phyloP scores from a whole-genome alignment of 768 basidiomycete species.

The Serendipita vermifera region DNA sequence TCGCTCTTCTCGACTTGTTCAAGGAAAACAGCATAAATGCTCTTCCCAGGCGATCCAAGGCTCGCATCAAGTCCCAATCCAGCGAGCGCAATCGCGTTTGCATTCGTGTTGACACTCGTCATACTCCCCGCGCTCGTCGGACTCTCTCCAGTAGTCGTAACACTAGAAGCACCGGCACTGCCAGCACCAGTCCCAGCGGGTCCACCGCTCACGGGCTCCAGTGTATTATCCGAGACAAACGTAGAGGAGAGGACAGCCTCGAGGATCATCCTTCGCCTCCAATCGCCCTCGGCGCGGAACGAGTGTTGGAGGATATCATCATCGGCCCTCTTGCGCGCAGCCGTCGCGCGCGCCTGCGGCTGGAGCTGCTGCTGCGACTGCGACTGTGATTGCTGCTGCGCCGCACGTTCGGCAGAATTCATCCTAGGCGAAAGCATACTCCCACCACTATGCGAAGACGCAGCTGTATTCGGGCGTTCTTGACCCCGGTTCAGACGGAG shows the following conservation, averaged over 20 bases:
- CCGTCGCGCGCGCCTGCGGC: neutral
- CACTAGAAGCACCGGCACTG: no score
- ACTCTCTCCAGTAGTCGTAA: no score
- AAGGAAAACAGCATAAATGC: constrained; percentile 4
- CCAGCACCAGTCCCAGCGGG: neutral
- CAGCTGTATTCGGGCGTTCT: neutral
- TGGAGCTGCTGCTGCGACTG: neutral
- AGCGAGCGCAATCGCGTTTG: no score
- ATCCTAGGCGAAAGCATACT: neutral
- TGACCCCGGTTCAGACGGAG: neutral
- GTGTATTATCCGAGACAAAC: neutral
- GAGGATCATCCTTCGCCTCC: neutral
- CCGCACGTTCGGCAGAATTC: neutral
- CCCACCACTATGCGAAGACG: no score
- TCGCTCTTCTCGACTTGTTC: neutral
- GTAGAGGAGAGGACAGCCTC: neutral
- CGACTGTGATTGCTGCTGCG: no score
- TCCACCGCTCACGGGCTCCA: neutral
- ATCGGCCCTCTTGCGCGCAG: neutral
- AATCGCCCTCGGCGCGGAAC: constrained; percentile 2
- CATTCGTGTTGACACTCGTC: no score
- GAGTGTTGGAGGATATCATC: neutral
- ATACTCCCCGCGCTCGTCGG: no score
- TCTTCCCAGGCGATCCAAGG: neutral
- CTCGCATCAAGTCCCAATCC: no score